Base-by-base conservation (phyloP, 805 yeast species). In the Candida railenensis region DNA sequence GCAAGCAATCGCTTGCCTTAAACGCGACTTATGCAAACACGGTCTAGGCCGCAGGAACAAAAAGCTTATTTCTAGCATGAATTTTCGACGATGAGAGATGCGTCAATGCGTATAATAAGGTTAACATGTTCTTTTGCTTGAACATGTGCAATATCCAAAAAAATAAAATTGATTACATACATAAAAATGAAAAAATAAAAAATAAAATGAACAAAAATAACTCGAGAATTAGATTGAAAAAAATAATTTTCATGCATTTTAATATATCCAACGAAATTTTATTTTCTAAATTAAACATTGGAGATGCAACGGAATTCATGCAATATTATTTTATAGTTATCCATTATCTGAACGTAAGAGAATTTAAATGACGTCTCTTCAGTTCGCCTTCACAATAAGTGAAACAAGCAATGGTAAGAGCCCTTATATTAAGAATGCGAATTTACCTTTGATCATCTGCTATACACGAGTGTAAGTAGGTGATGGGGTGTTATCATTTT, bases 1-100 rank as follows among this genome's bases (percentile, higher is more conserved):
- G 39, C 39, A 36, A 12, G 39, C 14, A 33, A 15, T 33, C 36
- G 36, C 36, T 36, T 36, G 22, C 39, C 22, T 19, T 15, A 36
- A 36, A 18, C 21, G 22, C 22, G 22, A 20, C 21, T 20, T 36
- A 36, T 36, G 28, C 40, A 20, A 37, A 37, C 40, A 14, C 22
- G 40, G 40, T 37, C 40, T 37, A 37, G 40, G 40, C 40, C 40
- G 40, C 40, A 37, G 40, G 40, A 37, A 37, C 40, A 18, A 8
- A 37, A 37, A 37, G 32, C 30, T 37, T 37, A 37, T 11, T 11
- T 37, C 19, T 16, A 14, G 36, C 18, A 33, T 12, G 8, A 33
- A 25, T 25, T 33, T 16, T 20, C 39, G 19, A 36, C 39, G 39
- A 36, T 36, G 39, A 36, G 39, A 36, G 39, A 36, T 36, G 39